These are phyloP conservation scores for Clonostachys rosea DNA, from an alignment of 2,329 filamentous ascomycete species.

Conservation along the genomic window DNA sequence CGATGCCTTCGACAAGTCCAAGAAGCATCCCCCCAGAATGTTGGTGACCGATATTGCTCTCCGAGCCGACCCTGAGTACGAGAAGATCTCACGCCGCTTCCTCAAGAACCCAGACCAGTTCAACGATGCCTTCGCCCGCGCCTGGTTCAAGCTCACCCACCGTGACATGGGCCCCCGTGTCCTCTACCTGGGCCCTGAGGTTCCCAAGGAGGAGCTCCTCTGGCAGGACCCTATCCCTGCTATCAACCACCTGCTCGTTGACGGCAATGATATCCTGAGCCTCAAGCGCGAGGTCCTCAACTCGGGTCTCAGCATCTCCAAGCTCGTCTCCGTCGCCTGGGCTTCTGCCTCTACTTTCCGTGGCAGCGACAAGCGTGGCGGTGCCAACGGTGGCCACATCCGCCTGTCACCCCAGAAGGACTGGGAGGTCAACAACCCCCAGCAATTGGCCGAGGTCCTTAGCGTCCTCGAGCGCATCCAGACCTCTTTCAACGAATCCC, in stretches of 20 bases:
- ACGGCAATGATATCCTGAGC: constrained; percentile 55
- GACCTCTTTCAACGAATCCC: constrained; percentile 59
- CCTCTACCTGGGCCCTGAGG: constrained; percentile 71
- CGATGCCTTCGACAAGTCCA: constrained; percentile 62
- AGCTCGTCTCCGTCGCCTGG: constrained; percentile 64
- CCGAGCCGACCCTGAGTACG: constrained; percentile 66
- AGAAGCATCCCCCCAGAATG: constrained; percentile 75
- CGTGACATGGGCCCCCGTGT: constrained; percentile 70
- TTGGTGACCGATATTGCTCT: constrained; percentile 71
- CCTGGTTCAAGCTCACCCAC: constrained; percentile 82
- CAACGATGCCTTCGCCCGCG: constrained; percentile 63
- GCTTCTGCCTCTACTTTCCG: constrained; percentile 70
- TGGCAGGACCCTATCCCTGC: constrained; percentile 74
- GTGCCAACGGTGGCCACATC: constrained; percentile 76
- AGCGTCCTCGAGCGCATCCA: constrained; percentile 59
- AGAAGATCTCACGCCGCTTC: constrained; percentile 72
- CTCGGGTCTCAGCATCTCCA: constrained; percentile 53
- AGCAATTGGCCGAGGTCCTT: constrained; percentile 59
- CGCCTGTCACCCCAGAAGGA: constrained; percentile 66
- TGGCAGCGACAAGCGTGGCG: constrained; percentile 74
- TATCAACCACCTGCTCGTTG: constrained; percentile 50
- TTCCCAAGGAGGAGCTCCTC: constrained; percentile 62
- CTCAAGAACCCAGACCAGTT: constrained; percentile 65
- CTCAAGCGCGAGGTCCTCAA: constrained; percentile 67
- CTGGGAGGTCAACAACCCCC: constrained; percentile 73